A percentile compares a stretch with the other conserved stretches of the same genome.
Evolutionary conservation across 2,329 filamentous ascomycete species (phyloP).

Genomic region (Ophiostoma australiae): DNA sequence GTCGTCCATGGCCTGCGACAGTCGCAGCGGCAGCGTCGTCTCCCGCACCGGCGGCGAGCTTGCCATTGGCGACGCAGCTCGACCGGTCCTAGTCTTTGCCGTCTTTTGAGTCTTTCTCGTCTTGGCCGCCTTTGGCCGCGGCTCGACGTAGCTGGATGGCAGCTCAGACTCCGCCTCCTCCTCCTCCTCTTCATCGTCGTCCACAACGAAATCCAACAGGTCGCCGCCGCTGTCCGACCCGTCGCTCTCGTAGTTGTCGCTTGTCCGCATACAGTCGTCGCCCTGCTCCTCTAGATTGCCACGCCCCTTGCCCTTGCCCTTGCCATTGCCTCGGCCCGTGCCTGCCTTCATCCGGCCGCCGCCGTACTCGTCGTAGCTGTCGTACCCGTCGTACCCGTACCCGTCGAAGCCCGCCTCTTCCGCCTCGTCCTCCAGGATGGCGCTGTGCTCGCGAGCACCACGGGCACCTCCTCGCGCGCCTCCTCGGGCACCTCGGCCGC

Average conservation of each 20-base stretch:
- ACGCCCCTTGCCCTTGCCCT: background rate
- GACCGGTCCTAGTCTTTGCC: background rate
- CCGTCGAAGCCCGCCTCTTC: conserved; percentile 12
- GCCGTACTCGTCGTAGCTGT: conserved; percentile 9
- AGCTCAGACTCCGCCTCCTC: conserved; percentile 18
- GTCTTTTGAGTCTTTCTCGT: background rate
- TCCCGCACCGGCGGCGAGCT: conserved; percentile 15
- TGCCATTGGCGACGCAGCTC: background rate
- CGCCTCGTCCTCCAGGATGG: conserved; percentile 12
- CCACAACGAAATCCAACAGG: conserved; percentile 54
- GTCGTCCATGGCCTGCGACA: conserved; percentile 25
- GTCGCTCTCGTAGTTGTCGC: conserved; percentile 44
- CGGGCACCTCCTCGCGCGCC: background rate
- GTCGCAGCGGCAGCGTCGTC: conserved; percentile 22
- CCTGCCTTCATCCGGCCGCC: conserved; percentile 31
- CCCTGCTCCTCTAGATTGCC: conserved; percentile 41
- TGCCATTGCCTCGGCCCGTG: background rate
- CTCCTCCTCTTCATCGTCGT: conserved; percentile 38
- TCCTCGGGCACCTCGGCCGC: background rate
- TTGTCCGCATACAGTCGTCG: conserved; percentile 49
- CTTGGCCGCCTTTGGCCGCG: background rate
- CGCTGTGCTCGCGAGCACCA: background rate
- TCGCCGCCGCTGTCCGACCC: conserved; percentile 48
- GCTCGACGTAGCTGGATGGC: conserved; percentile 14
- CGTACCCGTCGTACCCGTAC: conserved; percentile 3